Evolutionary conservation across 805 yeast genomes (phyloP).

Genomic region (Torulaspora indica): DNA sequence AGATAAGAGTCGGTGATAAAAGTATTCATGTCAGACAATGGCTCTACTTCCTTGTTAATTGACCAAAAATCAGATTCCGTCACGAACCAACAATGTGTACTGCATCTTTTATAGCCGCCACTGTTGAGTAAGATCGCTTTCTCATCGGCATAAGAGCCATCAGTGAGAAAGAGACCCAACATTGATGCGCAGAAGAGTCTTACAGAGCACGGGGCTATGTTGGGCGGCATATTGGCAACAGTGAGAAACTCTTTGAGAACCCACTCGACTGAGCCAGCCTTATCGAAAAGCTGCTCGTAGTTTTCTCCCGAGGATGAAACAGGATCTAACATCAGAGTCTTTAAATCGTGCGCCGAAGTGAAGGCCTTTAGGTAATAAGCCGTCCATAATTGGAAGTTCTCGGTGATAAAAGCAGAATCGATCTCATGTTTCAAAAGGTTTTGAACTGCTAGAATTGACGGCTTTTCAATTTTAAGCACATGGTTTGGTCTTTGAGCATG

Average conservation of each 20-base stretch:
- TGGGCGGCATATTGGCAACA: slow-evolving; percentile 1
- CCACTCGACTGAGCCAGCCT: slow-evolving; percentile 7
- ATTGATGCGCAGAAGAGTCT: slow-evolving; percentile 10
- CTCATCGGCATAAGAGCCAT: neutral
- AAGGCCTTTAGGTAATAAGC: slow-evolving; percentile 13
- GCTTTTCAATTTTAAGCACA: slow-evolving; percentile 1
- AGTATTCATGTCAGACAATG: neutral
- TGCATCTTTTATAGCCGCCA: slow-evolving; percentile 1
- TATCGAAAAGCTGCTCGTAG: slow-evolving; percentile 6
- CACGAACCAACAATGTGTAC: slow-evolving; percentile 1
- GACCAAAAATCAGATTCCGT: slow-evolving; percentile 6
- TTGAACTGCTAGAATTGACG: slow-evolving; percentile 3
- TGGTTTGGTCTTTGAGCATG: slow-evolving; percentile 11
- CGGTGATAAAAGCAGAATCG: slow-evolving; percentile 8
- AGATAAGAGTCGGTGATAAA: slow-evolving; percentile 2
- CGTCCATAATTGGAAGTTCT: slow-evolving; percentile 19
- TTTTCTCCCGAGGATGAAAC: neutral
- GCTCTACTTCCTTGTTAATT: slow-evolving; percentile 2
- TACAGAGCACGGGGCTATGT: slow-evolving; percentile 1
- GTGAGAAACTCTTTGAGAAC: slow-evolving; percentile 6
- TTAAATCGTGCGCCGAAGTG: slow-evolving; percentile 3
- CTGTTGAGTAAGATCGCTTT: neutral
- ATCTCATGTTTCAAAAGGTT: slow-evolving; percentile 10
- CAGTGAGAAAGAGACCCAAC: slow-evolving; percentile 7
- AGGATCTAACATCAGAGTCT: neutral